Evolutionary conservation across 148 eudicot species (phyloP).

Genomic region (Chenopodium quinoa): DNA sequence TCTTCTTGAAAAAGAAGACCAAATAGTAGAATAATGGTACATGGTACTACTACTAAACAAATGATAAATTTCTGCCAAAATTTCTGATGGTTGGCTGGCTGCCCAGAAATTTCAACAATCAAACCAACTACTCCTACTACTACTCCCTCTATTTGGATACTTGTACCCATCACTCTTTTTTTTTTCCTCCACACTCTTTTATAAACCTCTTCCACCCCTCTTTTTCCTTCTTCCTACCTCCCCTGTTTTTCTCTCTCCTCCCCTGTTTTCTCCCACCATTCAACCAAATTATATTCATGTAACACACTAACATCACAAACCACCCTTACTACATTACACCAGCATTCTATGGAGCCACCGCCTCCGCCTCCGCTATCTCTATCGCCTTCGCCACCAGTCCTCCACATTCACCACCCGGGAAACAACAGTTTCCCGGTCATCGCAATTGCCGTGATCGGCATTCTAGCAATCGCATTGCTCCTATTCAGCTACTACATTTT

Average conservation of each 20-base stretch:
- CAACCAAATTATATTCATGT: conserved; percentile 6
- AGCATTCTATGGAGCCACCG: neutral
- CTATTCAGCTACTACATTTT: conserved; percentile 70
- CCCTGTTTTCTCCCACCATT: neutral
- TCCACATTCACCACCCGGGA: neutral
- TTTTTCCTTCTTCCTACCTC: neutral
- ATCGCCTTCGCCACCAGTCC: neutral
- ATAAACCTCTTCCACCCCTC: neutral
- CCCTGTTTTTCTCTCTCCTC: conserved; percentile 2
- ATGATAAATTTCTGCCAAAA: conserved; percentile 5
- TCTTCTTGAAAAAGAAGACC: no score
- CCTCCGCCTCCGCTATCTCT: neutral
- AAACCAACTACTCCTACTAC: conserved; percentile 23
- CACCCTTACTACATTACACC: neutral
- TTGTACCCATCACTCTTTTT: conserved; percentile 17
- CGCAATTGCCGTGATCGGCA: conserved; percentile 72
- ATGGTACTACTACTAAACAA: neutral
- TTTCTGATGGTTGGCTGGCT: conserved; percentile 29
- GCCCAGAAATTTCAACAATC: conserved; percentile 26
- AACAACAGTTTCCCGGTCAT: conserved; percentile 60
- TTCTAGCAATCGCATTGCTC: conserved; percentile 62
- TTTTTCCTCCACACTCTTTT: conserved; percentile 2
- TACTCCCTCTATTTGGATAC: neutral
- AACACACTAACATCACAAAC: neutral
- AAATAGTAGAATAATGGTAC: no score